Conservation (phyloP, 2,329 filamentous ascomycete genomes). For the Pseudonectria foliicola region DNA sequence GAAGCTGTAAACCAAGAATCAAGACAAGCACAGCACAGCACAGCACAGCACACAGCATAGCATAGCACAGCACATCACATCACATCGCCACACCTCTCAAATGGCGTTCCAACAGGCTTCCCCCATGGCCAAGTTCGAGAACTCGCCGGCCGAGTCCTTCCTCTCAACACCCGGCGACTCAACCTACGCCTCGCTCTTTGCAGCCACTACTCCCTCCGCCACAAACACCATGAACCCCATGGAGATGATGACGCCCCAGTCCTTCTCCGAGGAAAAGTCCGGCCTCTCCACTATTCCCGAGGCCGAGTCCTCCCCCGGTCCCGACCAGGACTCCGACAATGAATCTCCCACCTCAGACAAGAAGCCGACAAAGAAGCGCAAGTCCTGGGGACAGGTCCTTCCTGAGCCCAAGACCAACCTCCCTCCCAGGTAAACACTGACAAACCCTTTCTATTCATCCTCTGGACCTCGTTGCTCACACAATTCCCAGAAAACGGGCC, state of each 20-base stretch:
- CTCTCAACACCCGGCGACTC: constrained; percentile 44
- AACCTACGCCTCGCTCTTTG: constrained; percentile 44
- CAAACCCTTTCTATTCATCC: too few species aligned
- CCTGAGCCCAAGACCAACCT: constrained; percentile 95
- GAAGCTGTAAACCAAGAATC: too few species aligned
- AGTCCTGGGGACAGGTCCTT: constrained; percentile 97
- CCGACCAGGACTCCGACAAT: constrained; percentile 40
- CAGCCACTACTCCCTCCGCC: constrained; percentile 24
- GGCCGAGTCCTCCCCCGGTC: constrained; percentile 11
- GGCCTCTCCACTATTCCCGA: constrained; percentile 18
- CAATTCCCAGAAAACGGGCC: constrained; percentile 70
- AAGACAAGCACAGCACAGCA: too few species aligned
- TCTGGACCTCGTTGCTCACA: constrained; percentile 20
- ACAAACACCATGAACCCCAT: constrained; percentile 35
- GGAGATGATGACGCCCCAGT: constrained; percentile 44
- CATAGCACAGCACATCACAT: constrained; percentile 10
- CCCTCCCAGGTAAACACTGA: constrained; percentile 80
- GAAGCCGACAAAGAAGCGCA: constrained; percentile 84
- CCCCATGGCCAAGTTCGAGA: constrained; percentile 44
- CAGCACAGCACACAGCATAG: constrained; percentile 2
- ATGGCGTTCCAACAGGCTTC: constrained; percentile 37
- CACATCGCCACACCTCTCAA: constrained; percentile 19
- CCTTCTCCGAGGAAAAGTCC: constrained; percentile 26
- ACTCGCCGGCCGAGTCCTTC: constrained; percentile 48
- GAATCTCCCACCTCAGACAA: too few species aligned